Conservation (phyloP, 441 rosid species). For the Mallotus japonicus region DNA sequence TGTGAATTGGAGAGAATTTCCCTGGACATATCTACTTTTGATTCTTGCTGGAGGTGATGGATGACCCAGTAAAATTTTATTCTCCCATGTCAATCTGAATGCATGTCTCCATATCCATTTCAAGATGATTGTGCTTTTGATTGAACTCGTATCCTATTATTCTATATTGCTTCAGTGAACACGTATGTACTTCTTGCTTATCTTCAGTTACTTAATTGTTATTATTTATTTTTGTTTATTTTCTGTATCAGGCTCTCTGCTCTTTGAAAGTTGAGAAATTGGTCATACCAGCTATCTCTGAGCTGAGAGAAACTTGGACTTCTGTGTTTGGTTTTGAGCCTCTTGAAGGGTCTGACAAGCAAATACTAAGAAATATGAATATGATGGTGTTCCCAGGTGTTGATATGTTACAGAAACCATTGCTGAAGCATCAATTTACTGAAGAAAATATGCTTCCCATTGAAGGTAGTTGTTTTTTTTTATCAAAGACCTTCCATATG, state of each 20-base stretch:
- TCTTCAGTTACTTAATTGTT: slow-evolving; percentile 8
- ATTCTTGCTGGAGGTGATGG: neutral
- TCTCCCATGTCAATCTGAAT: neutral
- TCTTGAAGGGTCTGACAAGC: slow-evolving; percentile 41
- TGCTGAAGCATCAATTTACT: slow-evolving; percentile 31
- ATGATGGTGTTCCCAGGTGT: slow-evolving; percentile 89
- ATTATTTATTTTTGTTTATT: neutral
- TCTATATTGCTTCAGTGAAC: neutral
- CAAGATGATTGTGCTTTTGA: neutral
- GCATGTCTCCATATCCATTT: neutral
- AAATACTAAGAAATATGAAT: slow-evolving; percentile 58
- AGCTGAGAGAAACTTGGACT: slow-evolving; percentile 83
- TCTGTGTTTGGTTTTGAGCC: slow-evolving; percentile 81
- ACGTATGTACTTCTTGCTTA: neutral
- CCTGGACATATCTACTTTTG: neutral
- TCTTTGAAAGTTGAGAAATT: slow-evolving; percentile 69
- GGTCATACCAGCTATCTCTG: slow-evolving; percentile 92
- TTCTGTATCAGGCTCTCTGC: slow-evolving; percentile 57
- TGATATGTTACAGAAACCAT: slow-evolving; percentile 75
- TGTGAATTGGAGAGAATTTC: neutral
- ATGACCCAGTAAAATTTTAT: neutral
- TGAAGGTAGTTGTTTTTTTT: slow-evolving; percentile 38
- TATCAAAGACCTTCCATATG: neutral
- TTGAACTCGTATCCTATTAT: neutral
- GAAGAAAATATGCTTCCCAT: slow-evolving; percentile 25